A percentile compares a stretch with the other conserved stretches of the same genome.
These are phyloP conservation scores for Ziziphus jujuba DNA, from an alignment of 306 rosid genomes.

Conservation along the genomic window DNA sequence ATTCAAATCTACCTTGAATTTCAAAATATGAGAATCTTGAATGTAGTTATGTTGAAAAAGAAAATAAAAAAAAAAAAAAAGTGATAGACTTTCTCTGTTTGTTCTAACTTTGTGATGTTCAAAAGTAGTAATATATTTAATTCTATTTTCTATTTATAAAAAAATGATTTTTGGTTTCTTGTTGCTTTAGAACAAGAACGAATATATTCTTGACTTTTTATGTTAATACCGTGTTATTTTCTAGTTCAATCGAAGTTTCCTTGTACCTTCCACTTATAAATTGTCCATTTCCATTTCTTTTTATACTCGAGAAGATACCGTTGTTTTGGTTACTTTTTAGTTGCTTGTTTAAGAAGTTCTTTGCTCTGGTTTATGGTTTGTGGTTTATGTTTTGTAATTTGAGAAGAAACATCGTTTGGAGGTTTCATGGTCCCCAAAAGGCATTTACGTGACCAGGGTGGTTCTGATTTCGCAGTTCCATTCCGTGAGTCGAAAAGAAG, in stretches of 20 bases:
- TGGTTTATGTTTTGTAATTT: background rate
- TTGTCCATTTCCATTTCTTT: slow-evolving; percentile 2
- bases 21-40: slow-evolving; percentile 12
- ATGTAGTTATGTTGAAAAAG: too few species aligned
- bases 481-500: slow-evolving; percentile 21
- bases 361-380: background rate
- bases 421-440: slow-evolving; percentile 41
- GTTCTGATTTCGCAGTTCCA: slow-evolving; percentile 22
- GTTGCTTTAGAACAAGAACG: background rate
- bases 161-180: background rate
- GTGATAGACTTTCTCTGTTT: background rate
- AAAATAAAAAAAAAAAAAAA: background rate
- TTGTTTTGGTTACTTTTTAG: background rate
- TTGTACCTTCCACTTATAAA: slow-evolving; percentile 18
- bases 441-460: slow-evolving; percentile 11
- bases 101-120: background rate
- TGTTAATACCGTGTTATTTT: slow-evolving; percentile 17
- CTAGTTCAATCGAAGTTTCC: slow-evolving; percentile 26
- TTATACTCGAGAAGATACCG: background rate
- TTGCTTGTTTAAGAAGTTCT: background rate
- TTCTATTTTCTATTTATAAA: background rate
- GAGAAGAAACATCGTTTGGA: background rate
- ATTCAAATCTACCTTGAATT: slow-evolving; percentile 11
- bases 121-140: background rate
- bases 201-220: slow-evolving; percentile 35